These are phyloP conservation scores for Quillaja saponaria DNA, from an alignment of 306 rosid genomes.

Conservation along the genomic window DNA sequence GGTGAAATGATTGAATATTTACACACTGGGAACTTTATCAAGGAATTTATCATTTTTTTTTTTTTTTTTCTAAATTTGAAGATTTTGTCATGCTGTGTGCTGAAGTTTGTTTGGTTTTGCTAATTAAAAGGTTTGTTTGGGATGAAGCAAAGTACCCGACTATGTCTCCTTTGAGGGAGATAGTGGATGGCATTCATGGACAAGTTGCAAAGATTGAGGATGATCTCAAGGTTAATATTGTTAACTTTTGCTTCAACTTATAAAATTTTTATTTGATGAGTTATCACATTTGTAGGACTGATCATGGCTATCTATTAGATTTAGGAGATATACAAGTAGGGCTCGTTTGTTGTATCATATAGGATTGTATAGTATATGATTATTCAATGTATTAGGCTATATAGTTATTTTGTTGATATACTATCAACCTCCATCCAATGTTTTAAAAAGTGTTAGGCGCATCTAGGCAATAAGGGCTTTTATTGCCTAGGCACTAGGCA, in stretches of 20 bases:
- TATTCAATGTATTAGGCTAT: no score
- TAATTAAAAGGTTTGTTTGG: slow-evolving; percentile 72
- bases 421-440: no score
- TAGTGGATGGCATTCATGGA: slow-evolving; percentile 69
- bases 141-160: slow-evolving; percentile 96
- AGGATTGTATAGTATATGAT: no score
- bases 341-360: no score
- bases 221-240: slow-evolving; percentile 71
- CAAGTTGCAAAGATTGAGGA: slow-evolving; percentile 92
- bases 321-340: slow-evolving; percentile 18
- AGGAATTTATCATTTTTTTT: slow-evolving; percentile 19
- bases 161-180: slow-evolving; percentile 75
- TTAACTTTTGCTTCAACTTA: background rate
- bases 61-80: background rate
- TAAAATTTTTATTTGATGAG: no score
- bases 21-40: background rate
- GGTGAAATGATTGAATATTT: slow-evolving; percentile 34
- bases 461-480: no score
- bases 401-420: no score
- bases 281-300: no score
- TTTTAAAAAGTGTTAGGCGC: no score
- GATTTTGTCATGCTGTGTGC: background rate
- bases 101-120: slow-evolving; percentile 10
- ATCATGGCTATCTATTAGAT: slow-evolving; percentile 10
- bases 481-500: no score